Percentiles rank a stretch among this genome's conserved stretches.
Conservation (phyloP, 2,329 filamentous ascomycete genomes). For the Podosphaera fusca region DNA sequence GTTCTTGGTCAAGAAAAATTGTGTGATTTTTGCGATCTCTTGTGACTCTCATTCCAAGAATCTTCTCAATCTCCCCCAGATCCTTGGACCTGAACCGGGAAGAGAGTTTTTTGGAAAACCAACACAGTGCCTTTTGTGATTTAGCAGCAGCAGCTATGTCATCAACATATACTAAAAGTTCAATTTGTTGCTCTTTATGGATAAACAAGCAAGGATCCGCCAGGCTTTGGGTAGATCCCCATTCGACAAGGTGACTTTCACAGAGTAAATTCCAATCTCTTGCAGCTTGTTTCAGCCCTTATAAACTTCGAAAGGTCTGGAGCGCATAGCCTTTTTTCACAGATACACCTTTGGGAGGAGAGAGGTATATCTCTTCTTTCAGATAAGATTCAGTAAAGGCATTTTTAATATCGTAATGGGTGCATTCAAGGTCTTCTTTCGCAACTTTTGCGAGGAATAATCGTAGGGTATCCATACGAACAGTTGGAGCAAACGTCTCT, state of each 20-base stretch:
- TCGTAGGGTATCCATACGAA: background rate
- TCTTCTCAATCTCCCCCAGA: background rate
- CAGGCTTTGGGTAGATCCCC: background rate
- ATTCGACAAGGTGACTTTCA: background rate
- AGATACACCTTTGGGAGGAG: background rate
- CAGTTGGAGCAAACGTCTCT: background rate
- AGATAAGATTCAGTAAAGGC: background rate
- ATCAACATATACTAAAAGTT: background rate
- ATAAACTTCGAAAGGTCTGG: background rate
- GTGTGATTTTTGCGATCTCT: background rate
- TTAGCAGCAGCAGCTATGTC: background rate
- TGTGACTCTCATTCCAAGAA: conserved; percentile 1
- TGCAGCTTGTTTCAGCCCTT: background rate
- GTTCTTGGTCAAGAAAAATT: conserved; percentile 2
- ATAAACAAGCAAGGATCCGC: background rate
- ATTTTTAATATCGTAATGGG: background rate
- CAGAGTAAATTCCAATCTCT: background rate
- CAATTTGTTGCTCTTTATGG: background rate
- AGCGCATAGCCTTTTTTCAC: background rate
- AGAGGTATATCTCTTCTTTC: background rate
- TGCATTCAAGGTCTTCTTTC: background rate
- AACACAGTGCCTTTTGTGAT: background rate
- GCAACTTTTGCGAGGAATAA: background rate
- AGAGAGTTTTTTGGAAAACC: background rate
- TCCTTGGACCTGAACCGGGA: background rate